phyloP scores from a whole-genome alignment of 208 protist species.

The Wallacemonas sp. region DNA sequence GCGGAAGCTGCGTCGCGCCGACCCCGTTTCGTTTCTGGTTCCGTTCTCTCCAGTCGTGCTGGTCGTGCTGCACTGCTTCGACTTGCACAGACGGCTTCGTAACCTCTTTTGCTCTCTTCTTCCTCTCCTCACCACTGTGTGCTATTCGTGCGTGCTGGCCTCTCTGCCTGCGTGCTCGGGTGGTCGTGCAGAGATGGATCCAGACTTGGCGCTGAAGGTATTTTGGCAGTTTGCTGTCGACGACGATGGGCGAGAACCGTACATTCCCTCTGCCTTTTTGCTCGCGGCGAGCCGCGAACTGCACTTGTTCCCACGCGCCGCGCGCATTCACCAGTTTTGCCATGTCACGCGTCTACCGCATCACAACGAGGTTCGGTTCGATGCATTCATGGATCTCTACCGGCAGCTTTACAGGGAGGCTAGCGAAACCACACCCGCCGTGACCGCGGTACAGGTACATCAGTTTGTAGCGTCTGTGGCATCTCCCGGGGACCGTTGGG shows the following conservation, averaged over 20 bases:
- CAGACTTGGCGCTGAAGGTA: neutral
- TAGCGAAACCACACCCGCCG: neutral
- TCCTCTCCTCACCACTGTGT: neutral
- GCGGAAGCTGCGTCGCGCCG: too few relatives aligned
- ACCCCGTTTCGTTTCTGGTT: too few relatives aligned
- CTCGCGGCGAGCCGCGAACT: slow-evolving; percentile 3
- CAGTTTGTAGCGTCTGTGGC: neutral
- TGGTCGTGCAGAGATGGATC: slow-evolving; percentile 2
- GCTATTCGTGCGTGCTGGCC: too few relatives aligned
- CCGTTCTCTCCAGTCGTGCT: too few relatives aligned
- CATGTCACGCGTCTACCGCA: slow-evolving; percentile 16
- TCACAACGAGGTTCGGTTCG: slow-evolving; percentile 29
- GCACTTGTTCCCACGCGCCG: slow-evolving; percentile 14
- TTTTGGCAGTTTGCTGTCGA: neutral
- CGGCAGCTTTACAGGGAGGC: slow-evolving; percentile 25
- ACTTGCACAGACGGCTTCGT: too few relatives aligned
- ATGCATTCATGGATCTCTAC: slow-evolving; percentile 57
- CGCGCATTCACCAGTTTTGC: slow-evolving; percentile 16
- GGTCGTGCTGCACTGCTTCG: too few relatives aligned
- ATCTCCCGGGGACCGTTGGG: neutral
- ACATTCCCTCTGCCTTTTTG: slow-evolving; percentile 38
- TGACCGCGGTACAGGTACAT: neutral
- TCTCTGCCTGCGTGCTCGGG: neutral
- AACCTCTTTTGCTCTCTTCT: neutral
- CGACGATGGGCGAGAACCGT: slow-evolving; percentile 18